Percentiles rank a stretch among this genome's conserved stretches.
phyloP scores from a whole-genome alignment of 1,139 yeast genomes.

The Diutina neorugosa region DNA sequence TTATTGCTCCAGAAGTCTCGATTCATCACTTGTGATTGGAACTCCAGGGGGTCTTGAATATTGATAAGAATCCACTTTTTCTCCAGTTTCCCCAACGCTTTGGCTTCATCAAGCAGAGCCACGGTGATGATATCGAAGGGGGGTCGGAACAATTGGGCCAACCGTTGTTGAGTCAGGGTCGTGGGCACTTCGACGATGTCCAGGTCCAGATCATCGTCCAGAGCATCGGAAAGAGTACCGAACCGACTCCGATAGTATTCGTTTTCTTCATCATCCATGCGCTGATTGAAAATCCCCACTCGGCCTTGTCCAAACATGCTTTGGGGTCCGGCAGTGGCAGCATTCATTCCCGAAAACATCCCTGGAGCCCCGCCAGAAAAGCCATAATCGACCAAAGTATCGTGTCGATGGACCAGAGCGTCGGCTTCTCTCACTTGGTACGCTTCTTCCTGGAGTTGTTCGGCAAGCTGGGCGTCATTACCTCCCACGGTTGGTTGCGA shows the following conservation, averaged over 20 bases:
- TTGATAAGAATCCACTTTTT: constrained; percentile 80
- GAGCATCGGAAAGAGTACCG: neutral
- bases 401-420: constrained; percentile 71
- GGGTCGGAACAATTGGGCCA: constrained; percentile 79
- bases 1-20: constrained; percentile 84
- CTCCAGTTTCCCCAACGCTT: constrained; percentile 44
- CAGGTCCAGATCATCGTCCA: constrained; percentile 5
- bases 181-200: constrained; percentile 12
- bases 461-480: constrained; percentile 54
- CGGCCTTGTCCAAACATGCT: constrained; percentile 30
- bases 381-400: constrained; percentile 46
- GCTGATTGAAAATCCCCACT: constrained; percentile 33
- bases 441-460: constrained; percentile 53
- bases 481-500: constrained; percentile 14
- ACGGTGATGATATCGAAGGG: constrained; percentile 81
- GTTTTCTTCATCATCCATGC: constrained; percentile 24
- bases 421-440: constrained; percentile 52
- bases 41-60: constrained; percentile 75
- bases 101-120: constrained; percentile 61
- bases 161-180: constrained; percentile 53
- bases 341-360: neutral
- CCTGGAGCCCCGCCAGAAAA: neutral
- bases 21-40: constrained; percentile 80
- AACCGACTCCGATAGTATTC: constrained; percentile 2
- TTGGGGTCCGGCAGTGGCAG: constrained; percentile 10